A percentile compares a stretch with the other conserved stretches of the same genome.
Evolutionary conservation across 257 asterid genomes (phyloP).

Genomic region (Solanum chiquidenum): DNA sequence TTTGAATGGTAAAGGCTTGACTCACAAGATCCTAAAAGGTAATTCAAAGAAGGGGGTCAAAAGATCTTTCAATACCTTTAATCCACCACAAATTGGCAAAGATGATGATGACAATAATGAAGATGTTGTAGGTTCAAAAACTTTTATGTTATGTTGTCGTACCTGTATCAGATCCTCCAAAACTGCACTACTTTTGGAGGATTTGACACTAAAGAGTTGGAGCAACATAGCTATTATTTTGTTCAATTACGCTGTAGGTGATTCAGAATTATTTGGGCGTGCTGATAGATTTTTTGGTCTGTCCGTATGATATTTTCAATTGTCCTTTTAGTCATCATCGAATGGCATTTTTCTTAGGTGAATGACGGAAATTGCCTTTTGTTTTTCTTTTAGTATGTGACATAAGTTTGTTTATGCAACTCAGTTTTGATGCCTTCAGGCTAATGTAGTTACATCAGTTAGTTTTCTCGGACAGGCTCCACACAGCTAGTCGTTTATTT

Average conservation of each 20-base stretch:
- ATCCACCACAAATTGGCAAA: constrained; percentile 61
- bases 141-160: not conserved
- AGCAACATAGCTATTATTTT: not conserved
- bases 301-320: not conserved
- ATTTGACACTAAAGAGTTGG: not conserved
- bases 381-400: not conserved
- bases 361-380: not conserved
- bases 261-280: not conserved
- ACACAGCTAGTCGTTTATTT: not conserved
- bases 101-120: constrained; percentile 62
- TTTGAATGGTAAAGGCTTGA: constrained; percentile 71
- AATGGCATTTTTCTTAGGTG: not conserved
- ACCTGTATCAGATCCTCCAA: not conserved
- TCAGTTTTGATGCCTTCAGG: not conserved
- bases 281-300: not conserved
- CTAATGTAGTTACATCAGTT: not conserved
- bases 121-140: constrained; percentile 30
- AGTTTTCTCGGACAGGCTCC: not conserved
- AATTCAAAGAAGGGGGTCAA: constrained; percentile 58
- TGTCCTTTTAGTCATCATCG: constrained; percentile 20
- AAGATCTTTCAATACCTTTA: constrained; percentile 64
- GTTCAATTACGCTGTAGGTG: not conserved
- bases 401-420: not conserved
- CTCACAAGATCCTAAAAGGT: constrained; percentile 58
- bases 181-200: not conserved